phyloP scores from a whole-genome alignment of 2,329 filamentous ascomycete species.

The Ophiocordyceps camponoti-saundersi region DNA sequence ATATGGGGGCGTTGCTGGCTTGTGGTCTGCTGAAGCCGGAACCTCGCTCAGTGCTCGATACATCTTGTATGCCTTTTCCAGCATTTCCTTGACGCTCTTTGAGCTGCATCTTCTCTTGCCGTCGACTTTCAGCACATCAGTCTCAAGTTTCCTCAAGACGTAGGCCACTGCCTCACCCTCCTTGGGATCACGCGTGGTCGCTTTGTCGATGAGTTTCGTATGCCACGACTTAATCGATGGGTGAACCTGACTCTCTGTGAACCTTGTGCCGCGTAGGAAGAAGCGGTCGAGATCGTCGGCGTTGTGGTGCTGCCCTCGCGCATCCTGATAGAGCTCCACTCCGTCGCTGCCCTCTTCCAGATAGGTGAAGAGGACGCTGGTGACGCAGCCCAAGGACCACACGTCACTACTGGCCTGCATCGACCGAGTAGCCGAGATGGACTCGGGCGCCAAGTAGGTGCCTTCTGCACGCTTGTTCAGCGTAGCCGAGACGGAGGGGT shows the following conservation, averaged over 20 bases:
- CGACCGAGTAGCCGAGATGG: background rate
- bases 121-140: background rate
- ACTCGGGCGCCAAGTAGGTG: background rate
- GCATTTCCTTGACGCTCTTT: background rate
- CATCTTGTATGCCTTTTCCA: background rate
- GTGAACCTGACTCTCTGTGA: background rate
- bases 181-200: background rate
- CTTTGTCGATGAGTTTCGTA: background rate
- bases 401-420: background rate
- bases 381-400: background rate
- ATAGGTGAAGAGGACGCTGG: background rate
- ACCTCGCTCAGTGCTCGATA: background rate
- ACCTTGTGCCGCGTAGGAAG: background rate
- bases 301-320: background rate
- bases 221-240: background rate
- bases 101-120: background rate
- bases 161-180: background rate
- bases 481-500: background rate
- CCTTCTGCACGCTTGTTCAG: background rate
- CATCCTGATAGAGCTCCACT: background rate
- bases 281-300: background rate
- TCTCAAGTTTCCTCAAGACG: background rate
- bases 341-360: background rate
- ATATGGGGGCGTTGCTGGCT: background rate
- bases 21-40: background rate